A percentile compares a stretch with the other conserved stretches of the same genome.
phyloP scores from a whole-genome alignment of 2,329 filamentous ascomycete species.

The Calonectria hawksworthii region DNA sequence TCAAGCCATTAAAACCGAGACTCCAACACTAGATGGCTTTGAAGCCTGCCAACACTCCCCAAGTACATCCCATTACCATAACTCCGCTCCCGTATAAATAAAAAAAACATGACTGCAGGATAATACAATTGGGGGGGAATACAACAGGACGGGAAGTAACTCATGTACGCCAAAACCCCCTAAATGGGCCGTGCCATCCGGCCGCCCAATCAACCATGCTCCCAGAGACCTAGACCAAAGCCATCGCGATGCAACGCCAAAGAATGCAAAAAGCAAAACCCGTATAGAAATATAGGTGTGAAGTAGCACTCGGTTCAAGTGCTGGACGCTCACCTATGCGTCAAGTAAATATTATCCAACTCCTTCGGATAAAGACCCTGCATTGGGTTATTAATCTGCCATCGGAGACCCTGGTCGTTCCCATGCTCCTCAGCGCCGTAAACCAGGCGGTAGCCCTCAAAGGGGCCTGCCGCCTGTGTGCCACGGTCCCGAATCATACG shows the following conservation, averaged over 20 bases:
- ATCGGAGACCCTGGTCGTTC: constrained; percentile 47
- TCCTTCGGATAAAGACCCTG: constrained; percentile 52
- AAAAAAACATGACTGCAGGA: constrained; percentile 19
- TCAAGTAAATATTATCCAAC: constrained; percentile 55
- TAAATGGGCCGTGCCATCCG: constrained; percentile 21
- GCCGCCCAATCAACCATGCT: constrained; percentile 34
- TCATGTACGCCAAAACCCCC: constrained; percentile 26
- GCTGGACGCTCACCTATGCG: constrained; percentile 37
- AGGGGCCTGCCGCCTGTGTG: constrained; percentile 43
- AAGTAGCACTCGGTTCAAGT: background rate
- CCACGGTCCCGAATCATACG: constrained; percentile 51
- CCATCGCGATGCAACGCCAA: constrained; percentile 36
- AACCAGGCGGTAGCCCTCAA: constrained; percentile 50
- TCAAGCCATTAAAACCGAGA: constrained; percentile 3
- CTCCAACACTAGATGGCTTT: constrained; percentile 9
- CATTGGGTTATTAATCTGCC: constrained; percentile 54
- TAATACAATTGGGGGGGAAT: constrained; percentile 33
- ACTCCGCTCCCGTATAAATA: constrained; percentile 36
- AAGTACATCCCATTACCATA: constrained; percentile 11
- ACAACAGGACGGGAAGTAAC: constrained; percentile 15
- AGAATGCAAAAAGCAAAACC: constrained; percentile 34
- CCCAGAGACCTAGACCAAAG: constrained; percentile 31
- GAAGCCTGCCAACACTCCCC: background rate
- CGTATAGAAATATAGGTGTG: constrained; percentile 11
- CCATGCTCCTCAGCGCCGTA: constrained; percentile 44